Conservation (phyloP, 2,329 filamentous ascomycete genomes). For the Stagonosporopsis vannaccii region DNA sequence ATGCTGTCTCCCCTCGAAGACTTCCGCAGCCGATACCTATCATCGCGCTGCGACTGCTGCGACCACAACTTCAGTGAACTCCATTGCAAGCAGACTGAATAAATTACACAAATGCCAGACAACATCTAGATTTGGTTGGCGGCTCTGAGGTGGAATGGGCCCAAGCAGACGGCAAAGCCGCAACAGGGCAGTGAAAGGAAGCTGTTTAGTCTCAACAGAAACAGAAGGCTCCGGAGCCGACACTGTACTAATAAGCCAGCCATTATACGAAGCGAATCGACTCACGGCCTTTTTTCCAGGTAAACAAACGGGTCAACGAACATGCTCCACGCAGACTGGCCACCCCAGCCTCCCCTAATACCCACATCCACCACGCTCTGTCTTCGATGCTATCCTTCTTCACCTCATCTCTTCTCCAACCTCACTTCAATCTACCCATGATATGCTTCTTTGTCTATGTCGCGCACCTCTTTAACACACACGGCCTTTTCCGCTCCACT, state of each 20-base stretch:
- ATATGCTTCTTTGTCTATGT: conserved; percentile 2
- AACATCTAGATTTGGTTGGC: background rate
- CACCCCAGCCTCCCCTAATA: background rate
- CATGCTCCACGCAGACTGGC: background rate
- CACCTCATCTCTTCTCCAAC: background rate
- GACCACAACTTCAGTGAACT: background rate
- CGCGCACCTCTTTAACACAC: background rate
- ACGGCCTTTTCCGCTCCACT: background rate
- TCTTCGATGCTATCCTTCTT: background rate
- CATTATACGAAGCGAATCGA: background rate
- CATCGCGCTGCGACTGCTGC: conserved; percentile 7
- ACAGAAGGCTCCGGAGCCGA: background rate
- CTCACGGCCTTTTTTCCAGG: background rate
- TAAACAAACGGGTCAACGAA: background rate
- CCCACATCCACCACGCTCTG: background rate
- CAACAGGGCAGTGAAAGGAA: background rate
- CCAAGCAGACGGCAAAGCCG: background rate
- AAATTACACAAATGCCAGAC: background rate
- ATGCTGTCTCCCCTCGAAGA: background rate
- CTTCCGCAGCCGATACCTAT: background rate
- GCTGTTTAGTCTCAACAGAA: background rate
- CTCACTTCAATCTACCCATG: background rate
- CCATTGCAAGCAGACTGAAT: background rate
- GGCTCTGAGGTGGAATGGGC: background rate
- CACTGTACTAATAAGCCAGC: background rate